These are phyloP conservation scores for Ophiostoma perfectum DNA, from an alignment of 2,329 filamentous ascomycete species.

Conservation along the genomic window DNA sequence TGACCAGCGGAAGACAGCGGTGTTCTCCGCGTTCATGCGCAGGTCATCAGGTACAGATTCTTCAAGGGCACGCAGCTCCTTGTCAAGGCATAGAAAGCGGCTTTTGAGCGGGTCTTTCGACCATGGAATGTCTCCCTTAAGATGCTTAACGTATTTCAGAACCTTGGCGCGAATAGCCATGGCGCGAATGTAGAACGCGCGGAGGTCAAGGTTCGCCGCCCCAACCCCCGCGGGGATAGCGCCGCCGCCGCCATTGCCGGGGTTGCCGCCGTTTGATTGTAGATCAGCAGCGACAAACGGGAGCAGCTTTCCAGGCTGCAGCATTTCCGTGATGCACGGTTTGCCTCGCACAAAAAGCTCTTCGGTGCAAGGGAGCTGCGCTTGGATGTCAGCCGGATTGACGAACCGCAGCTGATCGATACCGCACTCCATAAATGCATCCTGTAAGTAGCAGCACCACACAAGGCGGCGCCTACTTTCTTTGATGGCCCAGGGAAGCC, in stretches of 20 bases:
- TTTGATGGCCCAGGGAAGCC: slow-evolving; percentile 18
- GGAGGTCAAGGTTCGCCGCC: slow-evolving; percentile 18
- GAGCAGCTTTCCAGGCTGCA: slow-evolving; percentile 18
- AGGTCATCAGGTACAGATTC: slow-evolving; percentile 12
- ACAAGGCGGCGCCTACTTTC: slow-evolving; percentile 21
- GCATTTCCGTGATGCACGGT: slow-evolving; percentile 19
- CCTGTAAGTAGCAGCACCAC: slow-evolving; percentile 23
- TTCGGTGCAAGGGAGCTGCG: slow-evolving; percentile 21
- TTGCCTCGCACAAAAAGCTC: slow-evolving; percentile 21
- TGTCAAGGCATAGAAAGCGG: slow-evolving; percentile 17
- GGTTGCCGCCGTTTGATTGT: neutral
- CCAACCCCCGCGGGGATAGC: neutral
- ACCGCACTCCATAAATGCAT: slow-evolving; percentile 21
- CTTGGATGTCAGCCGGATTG: slow-evolving; percentile 21
- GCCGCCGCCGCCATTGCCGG: too few relatives aligned
- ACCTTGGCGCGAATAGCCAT: slow-evolving; percentile 20
- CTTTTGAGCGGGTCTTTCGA: slow-evolving; percentile 14
- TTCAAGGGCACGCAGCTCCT: slow-evolving; percentile 18
- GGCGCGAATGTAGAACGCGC: slow-evolving; percentile 21
- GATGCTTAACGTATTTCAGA: slow-evolving; percentile 23
- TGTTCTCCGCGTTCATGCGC: slow-evolving; percentile 18
- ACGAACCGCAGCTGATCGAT: slow-evolving; percentile 24
- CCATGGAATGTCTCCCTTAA: slow-evolving; percentile 22
- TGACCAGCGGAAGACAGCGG: slow-evolving; percentile 17
- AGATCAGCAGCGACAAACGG: slow-evolving; percentile 14